Conservation (phyloP, 179 eudicot species). For the Camellia oleifera region DNA sequence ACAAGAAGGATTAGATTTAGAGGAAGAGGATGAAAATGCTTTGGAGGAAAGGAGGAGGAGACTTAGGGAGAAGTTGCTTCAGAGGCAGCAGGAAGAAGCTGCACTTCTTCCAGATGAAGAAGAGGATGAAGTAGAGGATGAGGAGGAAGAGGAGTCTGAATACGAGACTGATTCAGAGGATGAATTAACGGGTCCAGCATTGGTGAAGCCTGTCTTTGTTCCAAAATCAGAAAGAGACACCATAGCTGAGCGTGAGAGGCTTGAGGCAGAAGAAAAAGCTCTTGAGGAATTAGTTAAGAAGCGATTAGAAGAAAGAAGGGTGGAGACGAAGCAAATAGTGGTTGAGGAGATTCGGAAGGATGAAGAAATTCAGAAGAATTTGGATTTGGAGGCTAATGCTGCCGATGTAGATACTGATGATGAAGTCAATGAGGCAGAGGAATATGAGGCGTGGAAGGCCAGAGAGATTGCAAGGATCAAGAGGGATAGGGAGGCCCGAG, state of each 20-base stretch:
- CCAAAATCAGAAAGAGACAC: slow-evolving; percentile 95
- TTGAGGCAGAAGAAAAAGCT: slow-evolving; percentile 73
- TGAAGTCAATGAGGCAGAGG: slow-evolving; percentile 88
- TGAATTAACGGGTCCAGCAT: slow-evolving; percentile 49
- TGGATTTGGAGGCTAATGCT: slow-evolving; percentile 57
- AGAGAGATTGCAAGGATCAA: slow-evolving; percentile 91
- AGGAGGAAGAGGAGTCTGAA: slow-evolving; percentile 62
- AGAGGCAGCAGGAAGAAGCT: slow-evolving; percentile 63
- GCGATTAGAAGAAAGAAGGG: slow-evolving; percentile 62
- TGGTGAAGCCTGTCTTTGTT: slow-evolving; percentile 85
- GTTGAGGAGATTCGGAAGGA: slow-evolving; percentile 82
- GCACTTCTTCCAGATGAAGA: slow-evolving; percentile 61
- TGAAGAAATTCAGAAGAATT: slow-evolving; percentile 59
- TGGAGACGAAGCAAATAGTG: slow-evolving; percentile 71
- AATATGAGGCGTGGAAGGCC: slow-evolving; percentile 86
- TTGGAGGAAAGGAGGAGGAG: slow-evolving; percentile 77
- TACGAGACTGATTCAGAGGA: slow-evolving; percentile 93
- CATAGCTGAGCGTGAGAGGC: slow-evolving; percentile 75
- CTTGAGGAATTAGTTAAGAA: slow-evolving; percentile 68
- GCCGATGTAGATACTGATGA: slow-evolving; percentile 89
- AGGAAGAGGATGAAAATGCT: slow-evolving; percentile 89
- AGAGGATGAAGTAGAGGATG: slow-evolving; percentile 49
- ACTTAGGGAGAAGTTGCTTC: slow-evolving; percentile 60
- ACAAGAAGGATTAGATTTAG: slow-evolving; percentile 51
- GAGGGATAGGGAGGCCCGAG: slow-evolving; percentile 89